Conservation (phyloP, 1,284 basidiomycete species). For the Earliella scabrosa region DNA sequence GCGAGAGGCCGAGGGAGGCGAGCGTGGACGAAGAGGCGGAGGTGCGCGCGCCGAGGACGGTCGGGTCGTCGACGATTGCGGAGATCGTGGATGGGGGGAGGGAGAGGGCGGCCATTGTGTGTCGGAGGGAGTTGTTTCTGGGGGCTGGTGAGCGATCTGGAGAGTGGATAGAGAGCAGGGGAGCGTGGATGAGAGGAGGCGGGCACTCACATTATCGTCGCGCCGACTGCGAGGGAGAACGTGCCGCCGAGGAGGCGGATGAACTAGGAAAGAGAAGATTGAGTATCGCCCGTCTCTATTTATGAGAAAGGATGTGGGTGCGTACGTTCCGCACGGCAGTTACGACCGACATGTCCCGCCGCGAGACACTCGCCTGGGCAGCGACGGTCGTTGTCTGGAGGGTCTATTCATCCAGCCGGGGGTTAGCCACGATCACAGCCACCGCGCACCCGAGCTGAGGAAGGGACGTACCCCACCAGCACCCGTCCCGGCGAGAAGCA, state of each 20-base stretch:
- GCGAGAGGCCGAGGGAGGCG: slow-evolving; percentile 40
- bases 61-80: slow-evolving; percentile 52
- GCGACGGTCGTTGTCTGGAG: slow-evolving; percentile 70
- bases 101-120: slow-evolving; percentile 42
- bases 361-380: slow-evolving; percentile 68
- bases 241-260: slow-evolving; percentile 69
- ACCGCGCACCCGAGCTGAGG: no score
- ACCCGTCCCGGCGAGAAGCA: slow-evolving; percentile 71
- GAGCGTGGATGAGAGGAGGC: slow-evolving; percentile 19
- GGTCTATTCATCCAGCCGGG: slow-evolving; percentile 40
- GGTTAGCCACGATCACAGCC: not conserved
- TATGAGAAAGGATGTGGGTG: not conserved
- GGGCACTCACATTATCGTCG: slow-evolving; percentile 57
- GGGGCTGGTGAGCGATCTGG: no score
- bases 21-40: slow-evolving; percentile 35
- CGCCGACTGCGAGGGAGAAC: slow-evolving; percentile 61
- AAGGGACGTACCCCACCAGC: slow-evolving; percentile 56
- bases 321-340: slow-evolving; percentile 69
- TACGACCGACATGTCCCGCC: slow-evolving; percentile 73
- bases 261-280: no score
- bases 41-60: slow-evolving; percentile 43
- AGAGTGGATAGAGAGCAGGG: no score
- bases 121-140: slow-evolving; percentile 60
- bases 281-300: no score
- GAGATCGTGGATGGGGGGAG: slow-evolving; percentile 42